A percentile compares a stretch with the other conserved stretches of the same genome.
Evolutionary conservation across 495 filamentous ascomycete genomes (phyloP).

Genomic region (Aspergillus incahuasiensis): DNA sequence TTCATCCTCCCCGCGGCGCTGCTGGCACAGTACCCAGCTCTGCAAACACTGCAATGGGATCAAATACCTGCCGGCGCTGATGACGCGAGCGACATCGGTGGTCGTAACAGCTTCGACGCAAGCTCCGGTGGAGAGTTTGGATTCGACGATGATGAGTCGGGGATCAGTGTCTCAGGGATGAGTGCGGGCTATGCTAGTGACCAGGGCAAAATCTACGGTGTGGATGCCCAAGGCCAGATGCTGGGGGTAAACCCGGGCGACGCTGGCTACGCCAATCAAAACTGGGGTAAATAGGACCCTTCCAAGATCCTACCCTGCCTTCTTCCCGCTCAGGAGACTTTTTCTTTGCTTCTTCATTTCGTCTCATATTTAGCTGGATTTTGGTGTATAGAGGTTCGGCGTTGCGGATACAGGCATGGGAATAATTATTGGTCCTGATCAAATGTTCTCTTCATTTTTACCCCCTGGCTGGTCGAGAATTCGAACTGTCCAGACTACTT

Average conservation of each 20-base stretch:
- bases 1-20: conserved; percentile 82
- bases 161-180: conserved; percentile 33
- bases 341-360: not conserved
- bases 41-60: conserved; percentile 80
- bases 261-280: conserved; percentile 27
- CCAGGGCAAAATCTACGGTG: conserved; percentile 33
- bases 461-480: conserved; percentile 2
- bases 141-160: conserved; percentile 48
- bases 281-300: conserved; percentile 30
- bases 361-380: not conserved
- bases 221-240: conserved; percentile 29
- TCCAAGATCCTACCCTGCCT: not conserved
- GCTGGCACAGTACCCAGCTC: conserved; percentile 84
- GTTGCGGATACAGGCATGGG: conserved; percentile 28
- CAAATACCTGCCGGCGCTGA: conserved; percentile 45
- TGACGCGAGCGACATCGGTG: conserved; percentile 70
- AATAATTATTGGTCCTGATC: conserved; percentile 3
- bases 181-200: conserved; percentile 31
- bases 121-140: conserved; percentile 61
- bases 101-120: conserved; percentile 84
- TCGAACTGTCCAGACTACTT: conserved; percentile 5
- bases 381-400: conserved; percentile 27
- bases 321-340: not conserved
- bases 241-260: conserved; percentile 31
- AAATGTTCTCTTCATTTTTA: conserved; percentile 4